phyloP scores from a whole-genome alignment of 129 eudicot species.

The Arctium minus region DNA sequence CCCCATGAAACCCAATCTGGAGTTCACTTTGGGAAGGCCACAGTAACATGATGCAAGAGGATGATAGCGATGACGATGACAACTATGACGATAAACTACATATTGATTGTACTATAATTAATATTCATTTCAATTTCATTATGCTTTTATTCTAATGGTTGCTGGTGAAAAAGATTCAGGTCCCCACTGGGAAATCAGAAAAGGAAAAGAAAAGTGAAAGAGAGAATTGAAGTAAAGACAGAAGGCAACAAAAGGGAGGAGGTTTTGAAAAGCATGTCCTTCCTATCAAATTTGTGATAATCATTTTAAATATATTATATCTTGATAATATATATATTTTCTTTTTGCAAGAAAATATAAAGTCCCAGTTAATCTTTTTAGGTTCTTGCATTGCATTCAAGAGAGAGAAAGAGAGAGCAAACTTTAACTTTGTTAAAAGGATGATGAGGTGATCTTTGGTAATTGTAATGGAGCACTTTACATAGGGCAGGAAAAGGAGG shows the following conservation, averaged over 20 bases:
- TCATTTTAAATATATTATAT: conserved; percentile 9
- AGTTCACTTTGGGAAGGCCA: conserved; percentile 90
- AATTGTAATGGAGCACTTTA: conserved; percentile 41
- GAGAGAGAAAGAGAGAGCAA: conserved; percentile 11
- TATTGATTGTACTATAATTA: conserved; percentile 19
- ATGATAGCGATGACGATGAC: not conserved
- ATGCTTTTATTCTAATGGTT: conserved; percentile 32
- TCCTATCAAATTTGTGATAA: conserved; percentile 19
- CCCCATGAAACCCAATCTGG: conserved; percentile 73
- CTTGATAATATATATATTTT: not conserved
- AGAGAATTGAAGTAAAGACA: conserved; percentile 55
- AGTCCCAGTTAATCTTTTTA: not conserved
- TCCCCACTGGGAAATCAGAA: conserved; percentile 51
- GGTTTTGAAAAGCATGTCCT: conserved; percentile 33
- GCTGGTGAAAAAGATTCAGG: conserved; percentile 67
- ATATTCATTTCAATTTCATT: conserved; percentile 48
- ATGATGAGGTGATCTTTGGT: conserved; percentile 41
- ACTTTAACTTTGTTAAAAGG: conserved; percentile 29
- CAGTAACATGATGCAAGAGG: conserved; percentile 27
- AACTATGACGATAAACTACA: conserved; percentile 16
- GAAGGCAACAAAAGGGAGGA: conserved; percentile 61
- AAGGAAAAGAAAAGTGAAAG: conserved; percentile 33
- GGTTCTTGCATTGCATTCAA: not conserved
- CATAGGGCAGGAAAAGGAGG: conserved; percentile 26
- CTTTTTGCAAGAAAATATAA: conserved; percentile 1